These are phyloP conservation scores for Protomyces inundatus DNA, from an alignment of 1,139 yeast species.

Conservation along the genomic window DNA sequence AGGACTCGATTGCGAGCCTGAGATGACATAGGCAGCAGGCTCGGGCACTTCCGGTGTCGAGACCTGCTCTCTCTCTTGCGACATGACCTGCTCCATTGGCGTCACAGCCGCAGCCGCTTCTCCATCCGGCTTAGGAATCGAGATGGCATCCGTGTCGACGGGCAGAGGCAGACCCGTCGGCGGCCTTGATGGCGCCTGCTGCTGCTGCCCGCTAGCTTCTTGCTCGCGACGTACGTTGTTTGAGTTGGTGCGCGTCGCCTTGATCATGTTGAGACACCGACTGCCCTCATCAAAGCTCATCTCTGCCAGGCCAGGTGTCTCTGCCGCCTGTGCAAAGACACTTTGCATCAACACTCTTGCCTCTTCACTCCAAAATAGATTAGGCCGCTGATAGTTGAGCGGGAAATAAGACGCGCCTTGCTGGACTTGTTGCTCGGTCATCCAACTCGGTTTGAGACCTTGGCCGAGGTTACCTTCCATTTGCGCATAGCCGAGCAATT, in stretches of 20 bases:
- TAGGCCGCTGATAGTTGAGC: background rate
- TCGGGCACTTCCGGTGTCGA: background rate
- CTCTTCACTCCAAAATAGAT: background rate
- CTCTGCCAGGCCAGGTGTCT: background rate
- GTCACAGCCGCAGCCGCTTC: background rate
- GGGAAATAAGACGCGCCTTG: background rate
- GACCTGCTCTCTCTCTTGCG: background rate
- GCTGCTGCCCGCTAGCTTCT: too few relatives aligned
- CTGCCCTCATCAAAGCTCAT: background rate
- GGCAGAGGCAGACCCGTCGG: background rate
- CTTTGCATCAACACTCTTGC: background rate
- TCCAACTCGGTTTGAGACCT: background rate
- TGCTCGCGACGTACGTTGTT: background rate
- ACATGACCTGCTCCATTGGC: background rate
- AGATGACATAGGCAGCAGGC: background rate
- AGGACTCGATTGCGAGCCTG: background rate
- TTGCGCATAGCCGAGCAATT: background rate
- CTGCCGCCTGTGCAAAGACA: background rate
- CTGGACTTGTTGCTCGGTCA: background rate
- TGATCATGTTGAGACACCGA: background rate
- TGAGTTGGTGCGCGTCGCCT: background rate
- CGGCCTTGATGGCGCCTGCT: background rate
- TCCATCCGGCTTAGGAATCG: too few relatives aligned
- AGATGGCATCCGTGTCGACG: too few relatives aligned
- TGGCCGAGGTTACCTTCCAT: background rate